These are phyloP conservation scores for Colletotrichum lindemuthianum DNA, from an alignment of 2,329 filamentous ascomycete genomes.

Conservation along the genomic window DNA sequence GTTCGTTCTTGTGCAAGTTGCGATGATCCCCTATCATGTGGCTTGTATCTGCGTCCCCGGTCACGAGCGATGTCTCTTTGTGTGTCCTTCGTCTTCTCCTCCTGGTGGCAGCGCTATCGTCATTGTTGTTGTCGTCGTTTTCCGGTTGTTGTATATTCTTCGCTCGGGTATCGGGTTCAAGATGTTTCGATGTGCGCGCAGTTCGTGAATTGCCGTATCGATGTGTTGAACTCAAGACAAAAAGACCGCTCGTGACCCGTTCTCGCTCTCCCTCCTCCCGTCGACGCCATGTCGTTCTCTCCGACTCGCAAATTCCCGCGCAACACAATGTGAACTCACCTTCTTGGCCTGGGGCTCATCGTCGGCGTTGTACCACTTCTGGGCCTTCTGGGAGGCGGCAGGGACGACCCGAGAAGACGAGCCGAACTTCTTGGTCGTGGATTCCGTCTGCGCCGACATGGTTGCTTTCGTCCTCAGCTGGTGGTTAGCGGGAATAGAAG, in stretches of 20 bases:
- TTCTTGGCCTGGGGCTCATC: slow-evolving; percentile 90
- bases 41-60: slow-evolving; percentile 8
- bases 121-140: background rate
- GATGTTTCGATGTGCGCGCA: slow-evolving; percentile 9
- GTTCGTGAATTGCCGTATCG: slow-evolving; percentile 5
- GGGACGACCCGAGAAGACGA: slow-evolving; percentile 94
- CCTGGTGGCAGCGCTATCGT: background rate
- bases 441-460: slow-evolving; percentile 78
- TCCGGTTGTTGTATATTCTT: background rate
- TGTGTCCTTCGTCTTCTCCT: background rate
- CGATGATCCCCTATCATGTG: too few relatives aligned
- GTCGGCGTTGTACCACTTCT: slow-evolving; percentile 99
- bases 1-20: background rate
- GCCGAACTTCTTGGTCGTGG: slow-evolving; percentile 93
- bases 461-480: slow-evolving; percentile 45
- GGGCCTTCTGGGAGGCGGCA: slow-evolving; percentile 87
- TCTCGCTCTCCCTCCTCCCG: too few relatives aligned
- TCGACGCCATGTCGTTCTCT: too few relatives aligned
- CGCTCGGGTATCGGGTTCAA: background rate
- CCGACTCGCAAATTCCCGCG: slow-evolving; percentile 1
- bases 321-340: slow-evolving; percentile 72
- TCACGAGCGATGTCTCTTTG: slow-evolving; percentile 24
- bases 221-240: slow-evolving; percentile 1
- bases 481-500: slow-evolving; percentile 38
- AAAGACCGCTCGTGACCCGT: slow-evolving; percentile 21